Evolutionary conservation across 129 eudicot genomes (phyloP).

Genomic region (Helichrysum umbraculigerum): DNA sequence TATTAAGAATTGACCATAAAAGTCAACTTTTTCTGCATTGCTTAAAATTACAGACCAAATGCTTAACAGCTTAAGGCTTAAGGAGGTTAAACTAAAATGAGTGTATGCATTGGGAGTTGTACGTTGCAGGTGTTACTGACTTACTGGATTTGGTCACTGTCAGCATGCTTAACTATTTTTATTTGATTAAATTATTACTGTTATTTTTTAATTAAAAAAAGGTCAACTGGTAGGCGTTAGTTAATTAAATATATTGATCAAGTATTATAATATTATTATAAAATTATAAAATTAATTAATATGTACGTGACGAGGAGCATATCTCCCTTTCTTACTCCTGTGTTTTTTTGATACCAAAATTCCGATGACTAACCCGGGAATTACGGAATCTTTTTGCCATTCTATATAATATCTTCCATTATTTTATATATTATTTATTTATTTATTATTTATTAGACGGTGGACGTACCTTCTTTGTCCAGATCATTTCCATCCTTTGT

Average conservation of each 20-base stretch:
- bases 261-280: too few species aligned
- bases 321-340: slow-evolving; percentile 15
- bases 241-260: background rate
- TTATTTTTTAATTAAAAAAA: background rate
- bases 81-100: slow-evolving; percentile 4
- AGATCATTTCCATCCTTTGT: background rate
- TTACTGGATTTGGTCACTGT: slow-evolving; percentile 26
- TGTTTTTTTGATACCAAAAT: background rate
- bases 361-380: background rate
- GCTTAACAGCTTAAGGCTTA: background rate
- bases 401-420: background rate
- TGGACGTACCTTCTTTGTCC: background rate
- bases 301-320: background rate
- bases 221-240: slow-evolving; percentile 1
- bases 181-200: background rate
- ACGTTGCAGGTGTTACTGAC: slow-evolving; percentile 16
- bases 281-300: background rate
- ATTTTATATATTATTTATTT: too few species aligned
- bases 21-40: background rate
- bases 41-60: too few species aligned
- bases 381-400: slow-evolving; percentile 10
- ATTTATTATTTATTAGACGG: background rate
- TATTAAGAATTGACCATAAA: too few species aligned
- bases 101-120: slow-evolving; percentile 17
- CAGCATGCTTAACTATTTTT: slow-evolving; percentile 10